These are phyloP conservation scores for Trichophyton verrucosum DNA, from an alignment of 2,329 filamentous ascomycete genomes.

Conservation along the genomic window DNA sequence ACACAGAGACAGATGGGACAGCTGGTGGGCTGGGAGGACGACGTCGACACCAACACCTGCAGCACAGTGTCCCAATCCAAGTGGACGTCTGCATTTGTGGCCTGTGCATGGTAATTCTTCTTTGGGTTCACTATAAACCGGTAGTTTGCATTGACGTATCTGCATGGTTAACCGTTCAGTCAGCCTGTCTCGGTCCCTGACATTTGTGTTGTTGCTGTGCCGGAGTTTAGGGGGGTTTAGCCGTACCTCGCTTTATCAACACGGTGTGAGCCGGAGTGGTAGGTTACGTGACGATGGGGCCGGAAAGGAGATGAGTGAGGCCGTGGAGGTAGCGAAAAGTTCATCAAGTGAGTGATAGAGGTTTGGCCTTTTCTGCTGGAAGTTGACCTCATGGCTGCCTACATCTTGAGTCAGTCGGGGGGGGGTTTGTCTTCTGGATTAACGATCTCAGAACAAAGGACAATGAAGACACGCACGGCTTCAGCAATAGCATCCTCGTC, in stretches of 20 bases:
- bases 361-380: constrained; percentile 78
- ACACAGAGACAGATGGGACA: constrained; percentile 93
- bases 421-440: background rate
- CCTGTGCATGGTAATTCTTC: constrained; percentile 66
- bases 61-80: constrained; percentile 84
- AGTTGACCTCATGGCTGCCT: constrained; percentile 52
- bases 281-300: constrained; percentile 58
- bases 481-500: constrained; percentile 85
- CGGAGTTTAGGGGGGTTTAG: no score
- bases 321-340: constrained; percentile 69
- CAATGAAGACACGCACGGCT: constrained; percentile 43
- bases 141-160: constrained; percentile 92
- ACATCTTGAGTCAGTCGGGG: constrained; percentile 7
- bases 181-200: background rate
- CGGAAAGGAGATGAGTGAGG: constrained; percentile 45
- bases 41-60: constrained; percentile 75
- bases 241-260: constrained; percentile 75
- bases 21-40: constrained; percentile 69
- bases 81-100: constrained; percentile 74
- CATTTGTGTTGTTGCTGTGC: background rate
- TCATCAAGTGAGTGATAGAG: constrained; percentile 92
- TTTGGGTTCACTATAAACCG: constrained; percentile 84
- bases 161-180: constrained; percentile 19
- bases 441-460: background rate
- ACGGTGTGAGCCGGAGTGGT: constrained; percentile 79